phyloP scores from a whole-genome alignment of 495 filamentous ascomycete species.

The Penicillium malachiteum region DNA sequence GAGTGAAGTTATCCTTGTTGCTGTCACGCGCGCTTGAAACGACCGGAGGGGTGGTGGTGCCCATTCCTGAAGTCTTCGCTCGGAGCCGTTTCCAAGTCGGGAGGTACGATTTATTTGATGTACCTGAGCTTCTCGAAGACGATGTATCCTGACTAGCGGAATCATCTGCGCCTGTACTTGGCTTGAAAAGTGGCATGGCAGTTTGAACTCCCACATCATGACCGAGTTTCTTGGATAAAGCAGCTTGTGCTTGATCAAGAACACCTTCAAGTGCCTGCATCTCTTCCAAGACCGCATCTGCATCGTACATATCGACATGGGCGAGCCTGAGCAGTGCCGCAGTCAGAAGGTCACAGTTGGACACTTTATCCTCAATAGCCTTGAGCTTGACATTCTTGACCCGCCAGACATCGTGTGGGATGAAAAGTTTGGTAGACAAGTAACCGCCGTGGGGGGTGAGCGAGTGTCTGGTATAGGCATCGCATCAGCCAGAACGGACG shows the following conservation, averaged over 20 bases:
- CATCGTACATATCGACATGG: slow-evolving; percentile 81
- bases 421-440: slow-evolving; percentile 82
- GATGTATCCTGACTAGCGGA: slow-evolving; percentile 31
- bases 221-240: slow-evolving; percentile 79
- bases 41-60: slow-evolving; percentile 25
- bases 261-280: slow-evolving; percentile 90
- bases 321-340: slow-evolving; percentile 83
- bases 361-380: slow-evolving; percentile 87
- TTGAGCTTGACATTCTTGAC: slow-evolving; percentile 93
- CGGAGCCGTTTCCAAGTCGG: slow-evolving; percentile 81
- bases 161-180: slow-evolving; percentile 50
- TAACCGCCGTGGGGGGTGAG: slow-evolving; percentile 90
- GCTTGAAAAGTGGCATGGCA: slow-evolving; percentile 64
- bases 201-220: slow-evolving; percentile 85
- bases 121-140: slow-evolving; percentile 55
- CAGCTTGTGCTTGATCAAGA: slow-evolving; percentile 78
- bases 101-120: slow-evolving; percentile 64
- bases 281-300: slow-evolving; percentile 88
- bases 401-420: slow-evolving; percentile 89
- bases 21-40: slow-evolving; percentile 43
- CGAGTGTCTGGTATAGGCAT: slow-evolving; percentile 86
- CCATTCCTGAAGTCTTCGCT: slow-evolving; percentile 77
- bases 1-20: slow-evolving; percentile 57
- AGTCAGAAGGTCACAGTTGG: slow-evolving; percentile 88
- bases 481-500: slow-evolving; percentile 97